Base-by-base conservation (phyloP, 1,284 basidiomycete genomes). In the Trichosporon sp. region DNA sequence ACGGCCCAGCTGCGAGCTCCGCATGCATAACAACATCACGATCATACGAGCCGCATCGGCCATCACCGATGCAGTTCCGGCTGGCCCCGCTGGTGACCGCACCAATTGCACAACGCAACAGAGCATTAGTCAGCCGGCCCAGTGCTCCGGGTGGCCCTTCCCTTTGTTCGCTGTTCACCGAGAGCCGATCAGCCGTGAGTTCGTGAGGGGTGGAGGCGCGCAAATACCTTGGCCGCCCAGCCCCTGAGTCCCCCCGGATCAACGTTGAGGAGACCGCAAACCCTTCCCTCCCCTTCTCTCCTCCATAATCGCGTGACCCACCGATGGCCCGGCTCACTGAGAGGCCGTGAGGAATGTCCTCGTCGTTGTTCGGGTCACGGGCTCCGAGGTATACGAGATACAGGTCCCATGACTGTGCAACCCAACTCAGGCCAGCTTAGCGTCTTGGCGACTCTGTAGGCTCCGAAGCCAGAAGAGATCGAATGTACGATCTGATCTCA, bases 121-220 rank as follows among this genome's bases (percentile, higher is more conserved):
- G n/a, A 19, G 51, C 51, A 48, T 54, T 26, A 54, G 51, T 54
- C 51, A 54, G 51, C 51, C 51, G 51, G 51, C 7, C 51, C 46
- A 48, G 46, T 12, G 38, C 38, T 10, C 11, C 38, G 38, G 38
- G 38, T 12, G 38, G 46, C 46, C 16, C 6, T 16, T 5, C n/a
- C 5, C 35, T 4, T 10, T 37, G 35, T 37, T 51, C 48, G 16
- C 14, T 51, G 48, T 19, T 21, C 40, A 16, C 43, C 4, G 43
- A 46, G 16, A 46, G 43, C 43, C 43, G 43, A 12, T 8, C 43
- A 46, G 43, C 43, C 43, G 16, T 7, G 16, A 46, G 43, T 46
- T n/a, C 16, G 43, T 6, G 43, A n/a, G 43, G 2, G 16, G 43
- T 43, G 4, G 40, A 12, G 10, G 11, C 14, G 8, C 10, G 37